Evolutionary conservation across 495 filamentous ascomycete species (phyloP).

Genomic region (Annulohypoxylon maeteangense): DNA sequence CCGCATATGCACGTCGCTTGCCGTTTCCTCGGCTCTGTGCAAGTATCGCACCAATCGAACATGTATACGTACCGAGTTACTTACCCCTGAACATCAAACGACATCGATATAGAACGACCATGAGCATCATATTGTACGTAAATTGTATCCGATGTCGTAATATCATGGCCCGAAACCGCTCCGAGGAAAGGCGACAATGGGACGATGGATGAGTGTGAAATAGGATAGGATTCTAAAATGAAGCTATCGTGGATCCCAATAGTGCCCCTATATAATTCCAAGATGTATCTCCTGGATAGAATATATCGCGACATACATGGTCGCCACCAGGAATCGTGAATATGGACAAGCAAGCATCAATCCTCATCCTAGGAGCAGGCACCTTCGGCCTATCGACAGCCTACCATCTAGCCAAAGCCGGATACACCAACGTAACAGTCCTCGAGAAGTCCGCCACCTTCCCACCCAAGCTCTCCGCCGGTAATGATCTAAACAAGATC

Average conservation of each 20-base stretch:
- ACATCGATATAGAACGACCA: neutral
- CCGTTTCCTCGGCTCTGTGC: slow-evolving; percentile 15
- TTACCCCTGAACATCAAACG: neutral
- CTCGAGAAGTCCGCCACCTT: slow-evolving; percentile 57
- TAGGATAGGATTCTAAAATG: slow-evolving; percentile 15
- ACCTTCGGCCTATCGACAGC: slow-evolving; percentile 64
- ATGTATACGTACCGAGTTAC: neutral
- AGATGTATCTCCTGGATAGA: neutral
- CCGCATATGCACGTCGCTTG: slow-evolving; percentile 36
- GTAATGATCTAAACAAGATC: slow-evolving; percentile 67
- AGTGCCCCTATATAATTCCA: neutral
- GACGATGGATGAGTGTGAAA: slow-evolving; percentile 19
- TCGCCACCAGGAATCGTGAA: neutral
- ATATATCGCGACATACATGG: neutral
- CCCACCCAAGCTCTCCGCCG: slow-evolving; percentile 57
- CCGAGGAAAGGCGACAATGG: slow-evolving; percentile 11
- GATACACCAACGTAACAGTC: slow-evolving; percentile 57
- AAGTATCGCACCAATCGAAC: slow-evolving; percentile 4
- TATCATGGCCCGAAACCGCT: slow-evolving; percentile 27
- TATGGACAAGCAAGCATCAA: slow-evolving; percentile 29
- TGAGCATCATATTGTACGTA: slow-evolving; percentile 2
- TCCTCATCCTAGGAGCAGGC: slow-evolving; percentile 59
- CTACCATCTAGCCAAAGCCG: slow-evolving; percentile 57
- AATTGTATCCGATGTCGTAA: slow-evolving; percentile 16
- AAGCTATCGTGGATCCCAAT: neutral